Evolutionary conservation across 2,329 filamentous ascomycete species (phyloP).

Genomic region (Fusarium lateritium): DNA sequence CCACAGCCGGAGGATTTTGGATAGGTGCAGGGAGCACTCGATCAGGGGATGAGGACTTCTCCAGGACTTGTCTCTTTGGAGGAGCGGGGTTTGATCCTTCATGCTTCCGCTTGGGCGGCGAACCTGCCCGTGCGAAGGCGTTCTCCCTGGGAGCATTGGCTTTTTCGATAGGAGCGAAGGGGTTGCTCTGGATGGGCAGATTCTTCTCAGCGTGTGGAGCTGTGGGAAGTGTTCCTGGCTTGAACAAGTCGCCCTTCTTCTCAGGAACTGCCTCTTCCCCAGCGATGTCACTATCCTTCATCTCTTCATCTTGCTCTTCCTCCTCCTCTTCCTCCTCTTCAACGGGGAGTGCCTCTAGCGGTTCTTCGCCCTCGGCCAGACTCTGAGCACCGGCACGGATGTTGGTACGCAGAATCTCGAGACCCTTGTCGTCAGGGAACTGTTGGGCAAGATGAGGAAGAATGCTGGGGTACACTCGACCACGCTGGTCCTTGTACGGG

Average conservation of each 20-base stretch:
- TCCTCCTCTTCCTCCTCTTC: conserved; percentile 54
- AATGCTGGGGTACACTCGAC: conserved; percentile 78
- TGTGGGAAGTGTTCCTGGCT: conserved; percentile 39
- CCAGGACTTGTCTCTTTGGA: conserved; percentile 60
- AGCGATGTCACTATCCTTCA: conserved; percentile 56
- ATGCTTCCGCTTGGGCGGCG: conserved; percentile 58
- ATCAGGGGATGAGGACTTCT: conserved; percentile 48
- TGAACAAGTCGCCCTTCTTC: conserved; percentile 39
- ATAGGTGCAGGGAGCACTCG: conserved; percentile 24
- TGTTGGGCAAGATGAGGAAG: conserved; percentile 82
- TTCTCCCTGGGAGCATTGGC: conserved; percentile 27
- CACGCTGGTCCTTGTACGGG: conserved; percentile 75
- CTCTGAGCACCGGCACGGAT: conserved; percentile 60
- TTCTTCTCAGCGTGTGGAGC: conserved; percentile 43
- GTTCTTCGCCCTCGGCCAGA: conserved; percentile 39
- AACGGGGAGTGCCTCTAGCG: conserved; percentile 44
- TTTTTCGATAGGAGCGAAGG: conserved; percentile 53
- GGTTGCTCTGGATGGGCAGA: conserved; percentile 54
- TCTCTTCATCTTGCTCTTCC: conserved; percentile 57
- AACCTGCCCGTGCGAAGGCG: conserved; percentile 39
- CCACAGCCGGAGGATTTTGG: conserved; percentile 39
- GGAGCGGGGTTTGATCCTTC: conserved; percentile 54
- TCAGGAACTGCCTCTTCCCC: conserved; percentile 51
- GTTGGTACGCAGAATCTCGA: conserved; percentile 79
- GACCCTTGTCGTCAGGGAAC: conserved; percentile 72